These are phyloP conservation scores for Diaporthe amygdali DNA, from an alignment of 2,329 filamentous ascomycete genomes.

Conservation along the genomic window DNA sequence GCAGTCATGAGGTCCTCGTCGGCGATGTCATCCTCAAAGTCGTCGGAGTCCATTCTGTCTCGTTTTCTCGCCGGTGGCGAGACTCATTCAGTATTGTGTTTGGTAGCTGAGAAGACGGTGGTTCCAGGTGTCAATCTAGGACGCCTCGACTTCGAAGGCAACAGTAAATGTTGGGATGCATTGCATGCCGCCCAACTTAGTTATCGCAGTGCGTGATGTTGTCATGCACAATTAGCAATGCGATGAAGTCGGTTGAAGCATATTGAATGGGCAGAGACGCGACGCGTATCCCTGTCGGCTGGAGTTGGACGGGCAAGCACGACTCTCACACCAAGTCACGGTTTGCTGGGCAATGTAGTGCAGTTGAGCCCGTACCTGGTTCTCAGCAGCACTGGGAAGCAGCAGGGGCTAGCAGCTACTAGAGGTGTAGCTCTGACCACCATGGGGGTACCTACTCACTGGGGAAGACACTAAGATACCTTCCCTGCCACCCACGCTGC, in stretches of 20 bases:
- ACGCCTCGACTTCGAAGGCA: not conserved
- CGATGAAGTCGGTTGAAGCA: not conserved
- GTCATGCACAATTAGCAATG: not conserved
- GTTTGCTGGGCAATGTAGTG: not conserved
- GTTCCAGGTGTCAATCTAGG: not conserved
- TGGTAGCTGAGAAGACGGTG: not conserved
- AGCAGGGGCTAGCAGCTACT: not conserved
- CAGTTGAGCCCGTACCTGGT: not conserved
- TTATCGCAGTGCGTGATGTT: too few relatives aligned
- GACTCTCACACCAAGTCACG: slow-evolving; percentile 23
- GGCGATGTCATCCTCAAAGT: slow-evolving; percentile 68
- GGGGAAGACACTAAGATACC: not conserved
- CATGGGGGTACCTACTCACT: not conserved
- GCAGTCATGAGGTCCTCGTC: slow-evolving; percentile 71
- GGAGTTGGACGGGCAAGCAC: slow-evolving; percentile 5
- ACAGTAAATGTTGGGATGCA: not conserved
- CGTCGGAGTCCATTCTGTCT: slow-evolving; percentile 58
- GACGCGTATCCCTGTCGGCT: slow-evolving; percentile 23
- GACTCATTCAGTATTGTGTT: not conserved
- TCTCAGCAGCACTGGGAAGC: not conserved
- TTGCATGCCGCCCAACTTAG: not conserved
- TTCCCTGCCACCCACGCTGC: too few relatives aligned
- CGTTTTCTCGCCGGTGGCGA: not conserved
- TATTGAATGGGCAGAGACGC: not conserved
- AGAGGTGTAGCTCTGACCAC: not conserved